Evolutionary conservation across 176 grass and related monocot species (phyloP).

Genomic region (Ensete glaucum): DNA sequence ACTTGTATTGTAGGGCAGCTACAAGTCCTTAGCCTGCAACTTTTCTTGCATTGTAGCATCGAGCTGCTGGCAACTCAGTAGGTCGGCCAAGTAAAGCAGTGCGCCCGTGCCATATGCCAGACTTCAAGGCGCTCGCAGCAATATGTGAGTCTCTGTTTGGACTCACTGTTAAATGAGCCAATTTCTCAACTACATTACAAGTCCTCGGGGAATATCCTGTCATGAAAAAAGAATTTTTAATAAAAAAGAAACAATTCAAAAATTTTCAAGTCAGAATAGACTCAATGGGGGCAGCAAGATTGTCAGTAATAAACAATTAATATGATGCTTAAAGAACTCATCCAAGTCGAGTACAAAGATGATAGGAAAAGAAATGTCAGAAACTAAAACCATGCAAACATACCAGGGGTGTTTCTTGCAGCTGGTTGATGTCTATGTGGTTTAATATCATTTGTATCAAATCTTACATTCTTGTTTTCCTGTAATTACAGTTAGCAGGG

Average conservation of each 20-base stretch:
- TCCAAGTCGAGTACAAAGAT: too few relatives aligned
- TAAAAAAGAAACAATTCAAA: too few relatives aligned
- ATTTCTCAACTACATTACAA: not conserved
- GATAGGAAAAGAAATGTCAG: too few relatives aligned
- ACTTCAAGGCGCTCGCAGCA: not conserved
- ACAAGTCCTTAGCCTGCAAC: not conserved
- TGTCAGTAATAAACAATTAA: too few relatives aligned
- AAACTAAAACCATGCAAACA: constrained; percentile 7
- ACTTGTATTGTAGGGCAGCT: too few relatives aligned
- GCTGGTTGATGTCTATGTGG: constrained; percentile 32
- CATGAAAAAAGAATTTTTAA: not conserved
- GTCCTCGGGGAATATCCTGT: not conserved
- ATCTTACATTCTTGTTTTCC: constrained; percentile 34
- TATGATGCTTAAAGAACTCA: too few relatives aligned
- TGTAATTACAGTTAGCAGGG: constrained; percentile 5
- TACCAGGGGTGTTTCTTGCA: constrained; percentile 59
- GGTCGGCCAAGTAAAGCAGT: not conserved
- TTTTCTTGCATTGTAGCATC: not conserved
- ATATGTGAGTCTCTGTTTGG: not conserved
- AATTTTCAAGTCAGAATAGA: too few relatives aligned
- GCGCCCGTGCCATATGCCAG: not conserved
- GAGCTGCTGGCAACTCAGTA: not conserved
- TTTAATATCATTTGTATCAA: constrained; percentile 43
- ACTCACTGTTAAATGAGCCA: not conserved
- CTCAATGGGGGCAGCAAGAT: too few relatives aligned